Base-by-base conservation (phyloP, 805 yeast genomes). In the Metschnikowia drakensbergensis region DNA sequence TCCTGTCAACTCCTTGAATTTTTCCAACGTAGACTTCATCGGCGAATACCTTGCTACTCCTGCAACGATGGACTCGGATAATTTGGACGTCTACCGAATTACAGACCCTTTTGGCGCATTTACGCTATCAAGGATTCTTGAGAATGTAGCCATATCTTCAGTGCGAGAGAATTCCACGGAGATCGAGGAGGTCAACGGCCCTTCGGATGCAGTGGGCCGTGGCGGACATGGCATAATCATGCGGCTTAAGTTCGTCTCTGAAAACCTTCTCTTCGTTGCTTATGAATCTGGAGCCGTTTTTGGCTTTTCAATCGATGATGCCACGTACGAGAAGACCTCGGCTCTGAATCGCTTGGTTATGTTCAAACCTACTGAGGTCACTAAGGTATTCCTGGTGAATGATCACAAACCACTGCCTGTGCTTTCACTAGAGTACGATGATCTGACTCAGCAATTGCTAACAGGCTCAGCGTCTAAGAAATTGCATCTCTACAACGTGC, bases 1-100 rank as follows among this genome's bases (percentile, higher is more conserved):
- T 54, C 90, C 90, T 5, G 85, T 86, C 37, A 88, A 88, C 62
- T 72, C 88, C 3, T 67, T 88, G 53, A 88, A 86, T 57, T 88
- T 84, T 62, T 78, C 89, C 55, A 81, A 82, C 47, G 81, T 83
- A n/a, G 59, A 66, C 11, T 54, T 54, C 10, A 29, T 27, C 13
- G 48, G 40, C 25, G 58, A 49, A 9, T 47, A 55, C 7, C 48
- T 80, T 26, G 59, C 83, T 5, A 78, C 87, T 0, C 89, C 96
- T 0, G 81, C 84, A 13, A 80, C 89, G 0, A 63, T 72, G 7
- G 79, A 80, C 57, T 82, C 94, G 0, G 80, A 83, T 36, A 72
- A 74, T 31, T 75, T 86, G 52, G 96, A 87, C 58, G 60, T 88
- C 1, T 85, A 85, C 60, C 58, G 61, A 32, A 55, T 82, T 8